Evolutionary conservation across 1,284 basidiomycete genomes (phyloP).

Genomic region (Austroboletus niveus): DNA sequence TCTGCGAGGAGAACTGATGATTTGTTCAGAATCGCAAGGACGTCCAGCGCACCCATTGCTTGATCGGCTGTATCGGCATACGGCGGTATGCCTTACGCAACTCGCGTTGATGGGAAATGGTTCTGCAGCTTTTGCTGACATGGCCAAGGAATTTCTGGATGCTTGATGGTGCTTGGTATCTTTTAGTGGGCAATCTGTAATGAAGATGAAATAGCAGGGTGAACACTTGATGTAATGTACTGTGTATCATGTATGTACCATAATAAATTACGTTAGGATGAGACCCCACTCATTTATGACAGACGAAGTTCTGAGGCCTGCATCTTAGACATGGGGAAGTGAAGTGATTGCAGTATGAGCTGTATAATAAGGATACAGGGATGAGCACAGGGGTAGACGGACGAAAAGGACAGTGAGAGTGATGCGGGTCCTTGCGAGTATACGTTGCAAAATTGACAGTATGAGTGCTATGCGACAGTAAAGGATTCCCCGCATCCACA

Average conservation of each 20-base stretch:
- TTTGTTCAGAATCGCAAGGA: conserved; percentile 66
- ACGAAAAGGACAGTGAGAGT: background rate
- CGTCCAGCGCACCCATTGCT: conserved; percentile 67
- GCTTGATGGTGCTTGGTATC: conserved; percentile 9
- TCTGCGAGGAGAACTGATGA: conserved; percentile 6
- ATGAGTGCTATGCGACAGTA: conserved; percentile 46
- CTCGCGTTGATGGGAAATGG: conserved; percentile 70
- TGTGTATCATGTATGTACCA: conserved; percentile 4
- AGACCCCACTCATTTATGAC: conserved; percentile 14
- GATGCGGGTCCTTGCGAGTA: conserved; percentile 13
- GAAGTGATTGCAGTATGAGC: conserved; percentile 8
- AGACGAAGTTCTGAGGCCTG: background rate
- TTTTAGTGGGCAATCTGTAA: background rate
- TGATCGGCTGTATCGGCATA: conserved; percentile 74
- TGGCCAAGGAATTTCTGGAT: conserved; percentile 67
- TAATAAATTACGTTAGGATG: conserved; percentile 8
- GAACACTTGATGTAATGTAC: conserved; percentile 19
- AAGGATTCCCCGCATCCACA: conserved; percentile 95
- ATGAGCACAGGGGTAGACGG: conserved; percentile 2
- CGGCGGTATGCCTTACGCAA: conserved; percentile 60
- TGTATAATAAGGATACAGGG: conserved; percentile 33
- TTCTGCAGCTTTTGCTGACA: conserved; percentile 75
- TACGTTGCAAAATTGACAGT: conserved; percentile 7
- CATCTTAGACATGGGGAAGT: background rate
- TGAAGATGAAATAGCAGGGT: background rate